Evolutionary conservation across 345 rosid genomes (phyloP).

Genomic region (Aquilaria sinensis): DNA sequence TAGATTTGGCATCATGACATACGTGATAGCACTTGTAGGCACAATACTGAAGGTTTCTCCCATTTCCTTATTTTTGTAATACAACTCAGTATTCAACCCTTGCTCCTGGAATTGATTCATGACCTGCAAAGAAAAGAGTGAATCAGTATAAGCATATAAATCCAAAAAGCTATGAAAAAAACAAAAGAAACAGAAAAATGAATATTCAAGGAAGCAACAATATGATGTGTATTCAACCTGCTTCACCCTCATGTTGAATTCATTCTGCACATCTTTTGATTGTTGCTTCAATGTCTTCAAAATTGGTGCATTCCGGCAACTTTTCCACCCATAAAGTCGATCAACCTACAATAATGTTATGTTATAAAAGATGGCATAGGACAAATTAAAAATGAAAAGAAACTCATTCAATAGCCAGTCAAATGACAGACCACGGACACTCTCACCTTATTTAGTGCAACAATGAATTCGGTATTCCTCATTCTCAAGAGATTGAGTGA

Average conservation of each 20-base stretch:
- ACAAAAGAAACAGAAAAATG: not conserved
- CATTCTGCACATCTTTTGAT: conserved; percentile 52
- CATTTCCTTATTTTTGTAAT: conserved; percentile 83
- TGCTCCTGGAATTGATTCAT: conserved; percentile 78
- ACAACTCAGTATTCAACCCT: conserved; percentile 85
- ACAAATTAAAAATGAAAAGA: conserved; percentile 2
- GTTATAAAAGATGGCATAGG: not conserved
- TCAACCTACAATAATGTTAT: conserved; percentile 55
- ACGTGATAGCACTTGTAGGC: conserved; percentile 94
- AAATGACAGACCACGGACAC: conserved; percentile 9
- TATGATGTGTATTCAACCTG: conserved; percentile 28
- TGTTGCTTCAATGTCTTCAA: conserved; percentile 64
- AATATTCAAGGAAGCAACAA: not conserved
- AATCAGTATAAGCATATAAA: not conserved
- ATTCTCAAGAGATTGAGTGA: conserved; percentile 80
- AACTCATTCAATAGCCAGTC: conserved; percentile 6
- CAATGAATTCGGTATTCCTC: conserved; percentile 86
- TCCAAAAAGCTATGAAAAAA: conserved; percentile 1
- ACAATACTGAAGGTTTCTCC: conserved; percentile 78
- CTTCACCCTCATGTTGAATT: conserved; percentile 65
- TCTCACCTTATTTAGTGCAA: conserved; percentile 89
- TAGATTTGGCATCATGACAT: conserved; percentile 6
- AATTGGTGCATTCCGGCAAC: conserved; percentile 72
- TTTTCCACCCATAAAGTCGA: conserved; percentile 90
- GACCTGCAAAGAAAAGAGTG: conserved; percentile 33